Conservation (phyloP, 2,329 filamentous ascomycete genomes). For the Metarhizium humberi region DNA sequence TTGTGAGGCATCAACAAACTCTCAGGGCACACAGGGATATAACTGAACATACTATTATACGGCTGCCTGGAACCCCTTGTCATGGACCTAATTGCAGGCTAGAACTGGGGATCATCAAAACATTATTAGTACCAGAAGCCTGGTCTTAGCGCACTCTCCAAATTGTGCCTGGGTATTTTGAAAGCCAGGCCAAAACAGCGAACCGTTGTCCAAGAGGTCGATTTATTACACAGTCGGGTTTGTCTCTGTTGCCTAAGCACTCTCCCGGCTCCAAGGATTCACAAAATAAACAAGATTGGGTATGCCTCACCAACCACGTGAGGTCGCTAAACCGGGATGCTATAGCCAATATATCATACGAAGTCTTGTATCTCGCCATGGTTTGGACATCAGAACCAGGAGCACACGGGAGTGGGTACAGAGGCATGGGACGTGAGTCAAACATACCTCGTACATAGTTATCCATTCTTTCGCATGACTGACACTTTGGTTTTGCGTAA, state of each 20-base stretch:
- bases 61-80: no score
- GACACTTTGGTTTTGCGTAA: constrained; percentile 28
- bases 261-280: no score
- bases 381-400: constrained; percentile 38
- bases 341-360: constrained; percentile 36
- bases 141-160: constrained; percentile 8
- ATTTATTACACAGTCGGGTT: no score
- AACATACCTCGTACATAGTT: no score
- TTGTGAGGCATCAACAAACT: no score
- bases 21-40: no score
- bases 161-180: constrained; percentile 27
- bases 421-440: constrained; percentile 41
- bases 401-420: constrained; percentile 46
- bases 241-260: no score
- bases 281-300: no score
- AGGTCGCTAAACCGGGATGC: constrained; percentile 33
- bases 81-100: no score
- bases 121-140: not conserved
- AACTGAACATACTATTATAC: no score
- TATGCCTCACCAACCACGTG: constrained; percentile 37
- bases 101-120: not conserved
- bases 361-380: constrained; percentile 47
- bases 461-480: not conserved
- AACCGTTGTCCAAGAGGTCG: constrained; percentile 2
- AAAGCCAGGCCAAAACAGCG: constrained; percentile 27